phyloP scores from a whole-genome alignment of 2,329 filamentous ascomycete genomes.

The Beauveria medogensis region DNA sequence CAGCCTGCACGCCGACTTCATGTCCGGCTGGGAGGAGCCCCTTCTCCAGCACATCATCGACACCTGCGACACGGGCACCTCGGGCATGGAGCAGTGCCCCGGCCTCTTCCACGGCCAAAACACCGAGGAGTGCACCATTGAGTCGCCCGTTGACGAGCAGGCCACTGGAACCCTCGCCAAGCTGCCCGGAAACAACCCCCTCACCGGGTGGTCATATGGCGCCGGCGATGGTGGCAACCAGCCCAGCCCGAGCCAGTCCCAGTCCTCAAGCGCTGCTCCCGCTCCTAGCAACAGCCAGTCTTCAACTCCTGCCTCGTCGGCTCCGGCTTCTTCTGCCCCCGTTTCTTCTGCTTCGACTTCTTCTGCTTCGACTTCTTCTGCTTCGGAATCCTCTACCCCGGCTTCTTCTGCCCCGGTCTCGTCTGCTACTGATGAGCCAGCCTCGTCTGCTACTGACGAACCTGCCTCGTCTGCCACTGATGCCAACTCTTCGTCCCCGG shows the following conservation, averaged over 20 bases:
- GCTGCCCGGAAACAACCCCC: conserved; percentile 48
- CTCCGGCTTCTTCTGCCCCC: not conserved
- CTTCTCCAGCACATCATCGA: conserved; percentile 60
- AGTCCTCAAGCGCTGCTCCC: not conserved
- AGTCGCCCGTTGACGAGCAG: conserved; percentile 37
- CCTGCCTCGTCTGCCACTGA: not conserved
- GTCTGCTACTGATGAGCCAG: not conserved
- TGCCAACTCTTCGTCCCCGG: not conserved
- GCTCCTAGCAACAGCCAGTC: not conserved
- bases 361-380: not conserved
- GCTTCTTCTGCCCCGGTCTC: not conserved
- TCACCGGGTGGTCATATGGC: conserved; percentile 45
- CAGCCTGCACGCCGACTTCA: conserved; percentile 64
- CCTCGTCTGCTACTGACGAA: not conserved
- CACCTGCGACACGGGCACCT: conserved; percentile 52
- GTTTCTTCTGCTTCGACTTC: too few species aligned
- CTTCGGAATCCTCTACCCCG: not conserved
- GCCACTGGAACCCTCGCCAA: conserved; percentile 34
- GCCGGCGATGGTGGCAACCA: not conserved
- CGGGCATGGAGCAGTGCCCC: conserved; percentile 55
- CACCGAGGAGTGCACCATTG: conserved; percentile 42
- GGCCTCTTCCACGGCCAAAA: conserved; percentile 47
- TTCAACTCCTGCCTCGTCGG: not conserved
- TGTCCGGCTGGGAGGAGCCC: conserved; percentile 61
- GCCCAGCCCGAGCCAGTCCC: not conserved